phyloP scores from a whole-genome alignment of 1,284 basidiomycete species.

The Tylopilus sp. region DNA sequence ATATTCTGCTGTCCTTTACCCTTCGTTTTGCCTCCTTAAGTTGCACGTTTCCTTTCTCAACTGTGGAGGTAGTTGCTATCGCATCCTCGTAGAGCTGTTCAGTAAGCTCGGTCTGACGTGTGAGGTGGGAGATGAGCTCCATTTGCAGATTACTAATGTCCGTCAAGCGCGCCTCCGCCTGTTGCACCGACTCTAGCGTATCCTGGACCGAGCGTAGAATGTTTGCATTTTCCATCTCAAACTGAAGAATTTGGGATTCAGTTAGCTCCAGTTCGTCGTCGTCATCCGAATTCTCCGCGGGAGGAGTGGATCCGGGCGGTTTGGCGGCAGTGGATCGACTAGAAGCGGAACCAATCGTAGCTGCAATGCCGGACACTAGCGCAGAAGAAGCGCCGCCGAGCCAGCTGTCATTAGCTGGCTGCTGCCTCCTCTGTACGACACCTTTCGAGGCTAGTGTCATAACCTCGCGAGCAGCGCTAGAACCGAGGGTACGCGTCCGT shows the following conservation, averaged over 20 bases:
- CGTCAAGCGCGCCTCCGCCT: constrained; percentile 82
- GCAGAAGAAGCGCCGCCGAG: constrained; percentile 60
- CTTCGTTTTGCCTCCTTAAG: constrained; percentile 78
- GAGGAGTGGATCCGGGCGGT: constrained; percentile 24
- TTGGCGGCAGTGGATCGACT: constrained; percentile 29
- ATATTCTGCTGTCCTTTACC: constrained; percentile 78
- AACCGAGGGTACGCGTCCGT: constrained; percentile 74
- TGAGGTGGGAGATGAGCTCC: constrained; percentile 82
- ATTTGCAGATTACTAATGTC: constrained; percentile 90
- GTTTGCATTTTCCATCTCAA: constrained; percentile 85
- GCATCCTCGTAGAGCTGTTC: constrained; percentile 89
- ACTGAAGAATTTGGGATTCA: constrained; percentile 83
- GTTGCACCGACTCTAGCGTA: constrained; percentile 80
- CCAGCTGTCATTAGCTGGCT: constrained; percentile 48
- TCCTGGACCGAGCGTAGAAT: constrained; percentile 80
- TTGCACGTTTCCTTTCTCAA: constrained; percentile 85
- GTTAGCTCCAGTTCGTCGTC: constrained; percentile 75
- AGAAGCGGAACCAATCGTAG: constrained; percentile 54
- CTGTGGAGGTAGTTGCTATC: constrained; percentile 74
- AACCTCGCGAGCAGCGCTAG: constrained; percentile 58
- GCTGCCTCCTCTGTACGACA: constrained; percentile 23
- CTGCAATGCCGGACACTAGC: constrained; percentile 55
- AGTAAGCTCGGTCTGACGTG: constrained; percentile 84
- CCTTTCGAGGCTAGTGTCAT: constrained; percentile 38
- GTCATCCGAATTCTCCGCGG: constrained; percentile 48